phyloP scores from a whole-genome alignment of 208 protist genomes.

The Acanthamoeba royreba region DNA sequence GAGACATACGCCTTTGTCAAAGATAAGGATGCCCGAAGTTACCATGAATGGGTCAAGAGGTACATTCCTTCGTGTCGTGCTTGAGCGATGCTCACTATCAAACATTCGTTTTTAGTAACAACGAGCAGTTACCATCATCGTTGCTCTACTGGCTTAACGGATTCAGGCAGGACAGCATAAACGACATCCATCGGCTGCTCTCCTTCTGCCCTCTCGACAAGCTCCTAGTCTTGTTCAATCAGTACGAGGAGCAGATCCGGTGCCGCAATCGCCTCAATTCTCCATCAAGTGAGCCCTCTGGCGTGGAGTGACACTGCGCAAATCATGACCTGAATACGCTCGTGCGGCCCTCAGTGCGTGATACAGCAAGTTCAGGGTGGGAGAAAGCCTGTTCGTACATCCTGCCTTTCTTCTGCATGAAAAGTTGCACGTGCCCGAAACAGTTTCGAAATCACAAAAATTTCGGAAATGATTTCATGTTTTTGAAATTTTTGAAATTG shows the following conservation, averaged over 20 bases:
- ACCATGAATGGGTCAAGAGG: neutral
- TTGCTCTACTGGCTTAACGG: conserved; percentile 17
- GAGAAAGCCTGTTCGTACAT: no score
- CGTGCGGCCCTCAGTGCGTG: no score
- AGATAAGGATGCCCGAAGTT: neutral
- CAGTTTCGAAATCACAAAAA: no score
- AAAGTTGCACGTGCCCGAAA: no score
- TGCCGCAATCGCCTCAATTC: no score
- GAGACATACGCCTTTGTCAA: neutral
- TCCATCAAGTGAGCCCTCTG: no score
- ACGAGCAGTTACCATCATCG: neutral
- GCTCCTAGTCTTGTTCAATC: neutral
- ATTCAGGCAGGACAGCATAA: neutral
- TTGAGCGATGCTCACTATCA: neutral
- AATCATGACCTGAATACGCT: no score
- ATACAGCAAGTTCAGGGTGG: no score
- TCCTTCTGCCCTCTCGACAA: neutral
- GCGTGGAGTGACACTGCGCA: no score
- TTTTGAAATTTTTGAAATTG: no score
- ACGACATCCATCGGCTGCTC: neutral
- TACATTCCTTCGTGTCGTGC: neutral
- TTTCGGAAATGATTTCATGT: no score
- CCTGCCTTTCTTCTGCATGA: no score
- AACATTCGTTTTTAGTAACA: neutral
- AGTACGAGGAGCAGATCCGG: neutral